Conservation (phyloP, 129 eudicot species). For the Flaveria robusta region DNA sequence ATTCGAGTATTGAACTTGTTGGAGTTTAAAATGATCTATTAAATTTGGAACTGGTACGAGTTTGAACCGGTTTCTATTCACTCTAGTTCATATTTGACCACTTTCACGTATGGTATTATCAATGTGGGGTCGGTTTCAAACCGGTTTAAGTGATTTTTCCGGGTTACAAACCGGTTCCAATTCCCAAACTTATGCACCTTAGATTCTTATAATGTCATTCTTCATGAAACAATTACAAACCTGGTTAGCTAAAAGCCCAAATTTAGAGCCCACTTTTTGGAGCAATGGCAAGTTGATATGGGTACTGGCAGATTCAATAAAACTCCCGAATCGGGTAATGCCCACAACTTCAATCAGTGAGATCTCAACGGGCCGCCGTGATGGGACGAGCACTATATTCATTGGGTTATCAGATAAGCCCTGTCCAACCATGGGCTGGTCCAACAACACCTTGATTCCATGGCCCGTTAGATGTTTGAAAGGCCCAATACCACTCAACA, state of each 20-base stretch:
- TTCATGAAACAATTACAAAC: slow-evolving; percentile 30
- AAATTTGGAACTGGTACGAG: too few species aligned
- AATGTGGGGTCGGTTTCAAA: too few species aligned
- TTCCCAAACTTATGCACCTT: too few species aligned
- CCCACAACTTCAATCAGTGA: slow-evolving; percentile 74
- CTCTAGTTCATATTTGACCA: too few species aligned
- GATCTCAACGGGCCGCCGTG: slow-evolving; percentile 49
- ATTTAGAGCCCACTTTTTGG: slow-evolving; percentile 4
- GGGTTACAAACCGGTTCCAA: too few species aligned
- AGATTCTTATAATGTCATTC: too few species aligned
- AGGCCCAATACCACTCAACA: slow-evolving; percentile 87
- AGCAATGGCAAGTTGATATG: slow-evolving; percentile 36
- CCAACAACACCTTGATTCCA: slow-evolving; percentile 49
- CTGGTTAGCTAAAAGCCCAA: slow-evolving; percentile 41
- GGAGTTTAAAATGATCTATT: too few species aligned
- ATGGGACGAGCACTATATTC: slow-evolving; percentile 57
- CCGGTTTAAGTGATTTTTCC: too few species aligned
- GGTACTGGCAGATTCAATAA: slow-evolving; percentile 59
- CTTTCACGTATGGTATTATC: too few species aligned
- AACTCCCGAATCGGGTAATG: slow-evolving; percentile 56
- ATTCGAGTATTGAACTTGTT: too few species aligned
- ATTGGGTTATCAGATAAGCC: slow-evolving; percentile 79
- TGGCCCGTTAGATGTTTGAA: slow-evolving; percentile 47
- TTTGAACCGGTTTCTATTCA: too few species aligned
- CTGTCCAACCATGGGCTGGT: slow-evolving; percentile 78